Evolutionary conservation across 129 eudicot genomes (phyloP), one percentile per base, ranked within the genome.

Genomic region (Calendula officinalis): DNA sequence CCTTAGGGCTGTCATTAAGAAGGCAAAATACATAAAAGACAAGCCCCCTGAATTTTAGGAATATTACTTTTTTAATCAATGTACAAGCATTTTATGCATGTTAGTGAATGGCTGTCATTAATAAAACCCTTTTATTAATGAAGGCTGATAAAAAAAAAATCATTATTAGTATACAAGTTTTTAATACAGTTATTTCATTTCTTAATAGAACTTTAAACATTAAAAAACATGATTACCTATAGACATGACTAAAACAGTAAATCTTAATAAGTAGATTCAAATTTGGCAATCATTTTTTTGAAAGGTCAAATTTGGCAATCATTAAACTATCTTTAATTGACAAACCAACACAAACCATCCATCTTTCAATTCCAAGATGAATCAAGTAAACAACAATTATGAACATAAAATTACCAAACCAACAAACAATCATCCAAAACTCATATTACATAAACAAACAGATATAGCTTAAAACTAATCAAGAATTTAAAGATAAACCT

Each of bases 211-310:
- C 38, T 69, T 36, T 27, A 57, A 57, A 32, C 66, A 34, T 58
- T 35, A 46, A 4, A 57, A 48, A 47, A 33, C n/a, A 30, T 55
- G 17, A 14, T 54, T 55, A 68, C 10, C 9, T 56, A 42, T 44
- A 36, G 17, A 38, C 11, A n/a, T 42, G 16, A 11, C 13, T 49
- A 8, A 30, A 43, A 12, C 6, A 22, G 30, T 42, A 38, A 63
- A 64, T 37, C 57, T n/a, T 67, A 73, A 45, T 45, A 58, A 56
- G 47, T 65, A 52, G 30, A 9, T 55, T 54, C 58, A 63, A 57
- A 56, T 37, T 37, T 6, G 1, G 30, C 30, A 22, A 22, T 22
- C 30, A 22, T 22, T 22, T 22, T 22, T 22, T 22, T 22, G 2
- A 0, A 22, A 22, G 30, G 30, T 22, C 30, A 22, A 22, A 22